Evolutionary conservation across 495 filamentous ascomycete genomes (phyloP).

Genomic region (Chaetomium cochliodes): DNA sequence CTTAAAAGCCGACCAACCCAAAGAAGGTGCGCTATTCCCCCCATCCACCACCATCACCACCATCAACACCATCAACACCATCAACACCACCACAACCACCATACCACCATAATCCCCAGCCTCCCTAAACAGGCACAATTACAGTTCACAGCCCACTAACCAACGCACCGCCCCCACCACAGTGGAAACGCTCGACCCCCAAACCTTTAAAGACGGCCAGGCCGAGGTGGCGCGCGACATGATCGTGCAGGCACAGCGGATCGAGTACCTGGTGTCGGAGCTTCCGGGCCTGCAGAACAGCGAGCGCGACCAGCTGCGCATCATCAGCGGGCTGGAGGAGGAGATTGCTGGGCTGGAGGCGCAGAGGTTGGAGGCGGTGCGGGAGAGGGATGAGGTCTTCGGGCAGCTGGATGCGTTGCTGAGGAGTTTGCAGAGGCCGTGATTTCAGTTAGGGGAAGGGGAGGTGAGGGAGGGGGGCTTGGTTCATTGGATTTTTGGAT

Average conservation of each 20-base stretch:
- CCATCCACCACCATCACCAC: background rate
- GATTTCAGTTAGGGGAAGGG: background rate
- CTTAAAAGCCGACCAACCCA: slow-evolving; percentile 50
- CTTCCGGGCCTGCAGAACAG: slow-evolving; percentile 87
- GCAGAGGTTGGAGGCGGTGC: slow-evolving; percentile 66
- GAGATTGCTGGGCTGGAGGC: slow-evolving; percentile 72
- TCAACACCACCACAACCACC: no score
- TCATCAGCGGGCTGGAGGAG: slow-evolving; percentile 71
- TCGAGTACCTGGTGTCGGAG: slow-evolving; percentile 77
- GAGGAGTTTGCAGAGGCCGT: slow-evolving; percentile 52
- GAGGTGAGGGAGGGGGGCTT: background rate
- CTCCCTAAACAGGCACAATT: background rate
- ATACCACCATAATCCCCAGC: background rate
- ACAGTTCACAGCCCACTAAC: slow-evolving; percentile 22
- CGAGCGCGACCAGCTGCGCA: slow-evolving; percentile 73
- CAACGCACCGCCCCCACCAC: background rate
- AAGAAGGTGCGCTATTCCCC: slow-evolving; percentile 37
- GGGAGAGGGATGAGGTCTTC: slow-evolving; percentile 67
- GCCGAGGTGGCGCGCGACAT: slow-evolving; percentile 82
- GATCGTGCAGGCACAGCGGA: slow-evolving; percentile 89
- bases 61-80: no score
- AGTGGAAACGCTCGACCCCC: slow-evolving; percentile 62
- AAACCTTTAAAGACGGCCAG: slow-evolving; percentile 67
- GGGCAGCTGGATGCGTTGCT: slow-evolving; percentile 67
- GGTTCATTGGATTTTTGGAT: background rate